Evolutionary conservation across 129 eudicot species (phyloP).

Genomic region (Centella asiatica): DNA sequence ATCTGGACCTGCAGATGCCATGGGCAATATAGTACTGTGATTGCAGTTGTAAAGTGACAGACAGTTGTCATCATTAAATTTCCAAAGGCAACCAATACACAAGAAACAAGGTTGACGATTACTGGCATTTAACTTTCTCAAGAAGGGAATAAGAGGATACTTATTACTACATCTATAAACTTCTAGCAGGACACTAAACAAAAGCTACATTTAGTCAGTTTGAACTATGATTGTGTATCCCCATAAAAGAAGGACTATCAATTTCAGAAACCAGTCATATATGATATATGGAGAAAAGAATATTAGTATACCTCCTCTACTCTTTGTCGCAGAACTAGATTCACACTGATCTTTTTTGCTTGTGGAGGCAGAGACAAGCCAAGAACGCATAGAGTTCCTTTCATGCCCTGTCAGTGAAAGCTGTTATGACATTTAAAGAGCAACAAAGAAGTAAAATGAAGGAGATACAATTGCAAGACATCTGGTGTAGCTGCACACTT

Average conservation of each 20-base stretch:
- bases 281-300: neutral
- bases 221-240: neutral
- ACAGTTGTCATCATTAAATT: too few species aligned
- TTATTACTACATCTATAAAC: neutral
- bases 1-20: constrained; percentile 22
- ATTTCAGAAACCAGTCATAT: neutral
- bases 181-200: neutral
- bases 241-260: neutral
- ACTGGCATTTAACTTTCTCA: too few species aligned
- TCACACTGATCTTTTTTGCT: constrained; percentile 11
- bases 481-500: neutral
- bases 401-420: constrained; percentile 39
- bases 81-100: too few species aligned
- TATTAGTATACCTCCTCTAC: constrained; percentile 22
- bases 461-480: neutral
- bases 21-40: too few species aligned
- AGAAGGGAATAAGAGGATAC: neutral
- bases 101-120: too few species aligned
- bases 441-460: neutral
- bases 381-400: constrained; percentile 61
- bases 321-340: constrained; percentile 14
- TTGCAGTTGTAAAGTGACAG: too few species aligned
- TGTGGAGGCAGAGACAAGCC: constrained; percentile 58
- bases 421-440: neutral
- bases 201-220: neutral